Evolutionary conservation across 768 basidiomycete species (phyloP), one percentile per base, ranked within the genome.

Genomic region (Ephemerocybe angulata): DNA sequence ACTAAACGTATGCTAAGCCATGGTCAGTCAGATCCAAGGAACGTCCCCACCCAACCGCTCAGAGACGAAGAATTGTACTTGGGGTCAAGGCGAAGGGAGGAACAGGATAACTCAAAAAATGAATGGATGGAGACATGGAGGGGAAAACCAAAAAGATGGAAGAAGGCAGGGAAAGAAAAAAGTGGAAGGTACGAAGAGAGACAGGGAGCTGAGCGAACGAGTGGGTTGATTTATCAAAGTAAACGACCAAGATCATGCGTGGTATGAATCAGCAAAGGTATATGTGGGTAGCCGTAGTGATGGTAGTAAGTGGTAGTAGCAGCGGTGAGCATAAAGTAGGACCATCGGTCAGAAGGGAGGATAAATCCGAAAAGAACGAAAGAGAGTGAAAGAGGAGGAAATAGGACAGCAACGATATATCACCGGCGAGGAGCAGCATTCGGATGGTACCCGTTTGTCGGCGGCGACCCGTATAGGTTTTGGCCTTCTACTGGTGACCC

Each of bases 231-330:
- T 48, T 48, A 8, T 8, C 19, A 22, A 42, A 42, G 7, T 24
- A 28, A 24, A 17, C 28, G 30, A 48, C 4, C 19, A 22, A 24
- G 11, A 46, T 48, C 27, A 28, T 48, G 25, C 24, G 15, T 48
- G 46, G 46, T 48, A 48, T 48, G 46, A 48, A 48, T 48, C 46
- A 48, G 46, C 46, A 48, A 48, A 48, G 46, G 46, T 48, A 48
- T 48, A 48, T 28, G 46, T 48, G 33, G 46, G 10, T 44, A 44
- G 42, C 27, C 17, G 42, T 44, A 10, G 21, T 46, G 10, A 25
- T 48, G 40, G 21, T 42, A 27, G 46, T 25, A 48, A 21, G 19
- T 19, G 27, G 28, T 25, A 48, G 27, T 5, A 15, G n/a, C 4
- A 48, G n/a, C 25, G 21, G 21, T 15, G 46, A 28, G 25, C 33